These are phyloP conservation scores for Russula abietina DNA, from an alignment of 768 basidiomycete genomes.

Conservation along the genomic window DNA sequence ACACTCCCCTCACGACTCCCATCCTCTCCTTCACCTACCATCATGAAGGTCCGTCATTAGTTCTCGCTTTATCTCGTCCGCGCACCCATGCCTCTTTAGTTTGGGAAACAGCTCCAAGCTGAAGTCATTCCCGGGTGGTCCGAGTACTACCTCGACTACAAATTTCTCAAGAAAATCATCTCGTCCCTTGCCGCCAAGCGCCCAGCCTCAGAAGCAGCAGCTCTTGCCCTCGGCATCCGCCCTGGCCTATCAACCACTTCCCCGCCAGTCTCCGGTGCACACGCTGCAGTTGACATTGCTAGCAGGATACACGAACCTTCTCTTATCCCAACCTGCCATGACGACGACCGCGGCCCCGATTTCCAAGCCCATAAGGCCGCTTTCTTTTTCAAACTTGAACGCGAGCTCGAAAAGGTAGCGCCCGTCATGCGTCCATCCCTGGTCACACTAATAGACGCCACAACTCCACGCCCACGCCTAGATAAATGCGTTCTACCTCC, in stretches of 20 bases:
- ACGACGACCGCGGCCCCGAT: constrained; percentile 71
- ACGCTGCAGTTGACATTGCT: constrained; percentile 27
- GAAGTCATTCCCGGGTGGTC: constrained; percentile 98
- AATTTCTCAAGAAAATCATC: constrained; percentile 97
- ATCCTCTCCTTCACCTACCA: neutral
- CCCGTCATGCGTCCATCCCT: neutral
- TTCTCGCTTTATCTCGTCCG: neutral
- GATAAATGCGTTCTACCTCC: constrained; percentile 98
- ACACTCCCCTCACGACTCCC: neutral
- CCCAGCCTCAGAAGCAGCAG: constrained; percentile 84
- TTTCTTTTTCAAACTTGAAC: constrained; percentile 98
- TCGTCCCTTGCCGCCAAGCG: constrained; percentile 88
- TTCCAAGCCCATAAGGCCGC: constrained; percentile 95
- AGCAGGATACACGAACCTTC: constrained; percentile 43
- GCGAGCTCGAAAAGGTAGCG: constrained; percentile 90
- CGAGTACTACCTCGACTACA: constrained; percentile 94
- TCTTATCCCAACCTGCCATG: constrained; percentile 58
- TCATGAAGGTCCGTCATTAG: constrained; percentile 31
- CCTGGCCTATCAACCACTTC: constrained; percentile 48
- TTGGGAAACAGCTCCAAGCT: constrained; percentile 95
- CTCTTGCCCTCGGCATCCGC: constrained; percentile 75
- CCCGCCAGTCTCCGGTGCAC: constrained; percentile 29
- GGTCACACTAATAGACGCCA: constrained; percentile 9
- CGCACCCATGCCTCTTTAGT: constrained; percentile 44
- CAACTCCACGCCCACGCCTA: constrained; percentile 37